phyloP scores from a whole-genome alignment of 2,329 filamentous ascomycete species.

The Aspergillus neoniger region DNA sequence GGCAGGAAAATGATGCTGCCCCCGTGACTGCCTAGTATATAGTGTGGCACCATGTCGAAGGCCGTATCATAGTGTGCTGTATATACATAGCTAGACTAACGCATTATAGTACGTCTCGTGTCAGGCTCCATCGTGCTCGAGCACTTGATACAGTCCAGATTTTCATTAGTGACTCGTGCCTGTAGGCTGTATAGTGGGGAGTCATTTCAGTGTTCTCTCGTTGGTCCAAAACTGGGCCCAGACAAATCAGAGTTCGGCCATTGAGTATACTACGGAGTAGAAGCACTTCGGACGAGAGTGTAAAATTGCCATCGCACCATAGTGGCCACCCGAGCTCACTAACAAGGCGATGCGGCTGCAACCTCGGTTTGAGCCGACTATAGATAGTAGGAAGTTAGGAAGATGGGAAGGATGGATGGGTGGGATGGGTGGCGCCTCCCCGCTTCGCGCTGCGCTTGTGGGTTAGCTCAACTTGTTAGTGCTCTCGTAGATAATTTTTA shows the following conservation, averaged over 20 bases:
- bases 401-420: too few species aligned
- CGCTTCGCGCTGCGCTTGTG: neutral
- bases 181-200: too few species aligned
- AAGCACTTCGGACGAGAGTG: neutral
- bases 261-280: neutral
- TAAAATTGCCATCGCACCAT: neutral
- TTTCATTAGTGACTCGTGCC: too few species aligned
- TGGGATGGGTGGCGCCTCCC: neutral
- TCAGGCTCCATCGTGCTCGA: neutral
- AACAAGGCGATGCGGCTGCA: neutral
- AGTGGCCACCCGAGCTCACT: neutral
- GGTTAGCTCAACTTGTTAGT: neutral
- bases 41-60: neutral
- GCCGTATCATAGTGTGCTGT: neutral
- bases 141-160: neutral
- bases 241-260: neutral
- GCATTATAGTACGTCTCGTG: neutral
- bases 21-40: neutral
- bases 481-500: neutral
- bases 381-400: too few species aligned
- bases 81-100: neutral
- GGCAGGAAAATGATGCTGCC: conserved; percentile 1
- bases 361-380: neutral
- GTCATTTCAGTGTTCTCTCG: too few species aligned
- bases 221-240: too few species aligned